These are phyloP conservation scores for Neodidymelliopsis sp. DNA, from an alignment of 2,329 filamentous ascomycete species.

Conservation along the genomic window DNA sequence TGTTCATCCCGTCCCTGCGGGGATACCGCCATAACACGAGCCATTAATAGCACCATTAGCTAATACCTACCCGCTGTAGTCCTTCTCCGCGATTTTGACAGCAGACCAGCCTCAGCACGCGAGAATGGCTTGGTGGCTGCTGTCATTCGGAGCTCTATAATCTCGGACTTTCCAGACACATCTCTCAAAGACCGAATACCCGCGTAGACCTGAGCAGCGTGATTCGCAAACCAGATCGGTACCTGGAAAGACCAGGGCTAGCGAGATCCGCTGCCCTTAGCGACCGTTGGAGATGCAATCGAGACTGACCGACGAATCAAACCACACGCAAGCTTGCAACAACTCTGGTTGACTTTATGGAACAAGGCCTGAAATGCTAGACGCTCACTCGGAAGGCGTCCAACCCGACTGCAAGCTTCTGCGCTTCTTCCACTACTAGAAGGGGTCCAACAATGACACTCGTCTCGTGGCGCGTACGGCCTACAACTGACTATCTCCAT, in stretches of 20 bases:
- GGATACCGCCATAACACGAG: neutral
- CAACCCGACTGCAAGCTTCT: neutral
- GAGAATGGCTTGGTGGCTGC: constrained; percentile 20
- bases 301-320: constrained; percentile 2
- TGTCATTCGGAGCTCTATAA: neutral
- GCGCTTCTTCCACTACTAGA: too few relatives aligned
- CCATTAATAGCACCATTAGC: neutral
- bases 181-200: neutral
- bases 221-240: constrained; percentile 7
- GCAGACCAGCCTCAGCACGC: constrained; percentile 11
- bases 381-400: neutral
- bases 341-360: neutral
- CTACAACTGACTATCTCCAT: too few relatives aligned
- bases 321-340: too few relatives aligned
- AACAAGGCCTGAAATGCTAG: neutral
- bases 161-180: constrained; percentile 14
- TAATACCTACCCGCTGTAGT: neutral
- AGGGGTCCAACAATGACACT: too few relatives aligned
- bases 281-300: constrained; percentile 18
- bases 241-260: constrained; percentile 10
- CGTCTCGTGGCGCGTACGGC: too few relatives aligned
- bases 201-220: neutral
- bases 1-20: neutral
- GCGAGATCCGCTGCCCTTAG: constrained; percentile 13
- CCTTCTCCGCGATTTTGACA: constrained; percentile 3